A percentile compares a stretch with the other conserved stretches of the same genome.
Conservation (phyloP, 495 filamentous ascomycete genomes). For the Annulohypoxylon bovei region DNA sequence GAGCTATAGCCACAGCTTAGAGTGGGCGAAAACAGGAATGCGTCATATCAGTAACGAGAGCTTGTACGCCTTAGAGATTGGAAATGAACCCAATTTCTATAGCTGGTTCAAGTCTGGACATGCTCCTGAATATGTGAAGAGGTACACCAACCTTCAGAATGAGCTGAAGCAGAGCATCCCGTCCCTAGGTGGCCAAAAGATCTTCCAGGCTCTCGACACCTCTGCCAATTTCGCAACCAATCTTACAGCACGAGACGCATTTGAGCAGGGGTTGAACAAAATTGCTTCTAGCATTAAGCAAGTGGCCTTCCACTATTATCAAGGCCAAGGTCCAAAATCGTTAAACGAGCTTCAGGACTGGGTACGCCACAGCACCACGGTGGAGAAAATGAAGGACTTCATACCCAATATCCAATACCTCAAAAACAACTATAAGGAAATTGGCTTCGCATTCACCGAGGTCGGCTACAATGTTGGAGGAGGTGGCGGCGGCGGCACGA, state of each 20-base stretch:
- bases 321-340: constrained; percentile 11
- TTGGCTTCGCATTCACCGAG: constrained; percentile 16
- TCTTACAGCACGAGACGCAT: constrained; percentile 4
- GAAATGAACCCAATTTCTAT: constrained; percentile 30
- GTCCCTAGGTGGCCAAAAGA: constrained; percentile 9
- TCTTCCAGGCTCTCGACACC: constrained; percentile 32
- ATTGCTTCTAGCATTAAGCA: constrained; percentile 12
- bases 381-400: constrained; percentile 1
- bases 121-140: constrained; percentile 17
- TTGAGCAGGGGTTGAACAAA: constrained; percentile 2
- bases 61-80: constrained; percentile 17
- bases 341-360: neutral
- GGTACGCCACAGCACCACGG: constrained; percentile 3
- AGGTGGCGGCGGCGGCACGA: neutral
- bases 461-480: constrained; percentile 15
- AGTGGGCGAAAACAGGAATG: constrained; percentile 17
- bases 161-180: constrained; percentile 9
- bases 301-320: constrained; percentile 25
- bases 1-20: constrained; percentile 1
- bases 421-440: neutral
- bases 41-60: constrained; percentile 8
- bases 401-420: constrained; percentile 21
- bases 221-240: neutral
- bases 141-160: constrained; percentile 16
- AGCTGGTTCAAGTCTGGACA: constrained; percentile 8